Evolutionary conservation across 805 yeast genomes (phyloP).

Genomic region (Candida jianshihensis): DNA sequence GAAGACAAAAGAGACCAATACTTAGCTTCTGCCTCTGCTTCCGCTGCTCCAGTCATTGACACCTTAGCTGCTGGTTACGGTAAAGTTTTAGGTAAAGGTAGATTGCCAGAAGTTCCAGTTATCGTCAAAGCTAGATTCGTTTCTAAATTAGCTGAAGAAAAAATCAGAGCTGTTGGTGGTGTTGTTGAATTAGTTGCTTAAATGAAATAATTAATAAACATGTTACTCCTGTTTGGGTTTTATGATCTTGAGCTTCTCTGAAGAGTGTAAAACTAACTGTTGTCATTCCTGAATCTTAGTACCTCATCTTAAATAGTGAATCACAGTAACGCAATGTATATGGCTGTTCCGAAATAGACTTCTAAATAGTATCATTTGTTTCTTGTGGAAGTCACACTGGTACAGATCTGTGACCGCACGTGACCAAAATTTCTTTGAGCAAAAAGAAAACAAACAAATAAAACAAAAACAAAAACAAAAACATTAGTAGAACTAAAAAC

Average conservation of each 20-base stretch:
- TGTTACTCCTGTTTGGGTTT: conserved; percentile 1
- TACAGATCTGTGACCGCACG: background rate
- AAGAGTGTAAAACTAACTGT: background rate
- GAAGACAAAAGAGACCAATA: conserved; percentile 91
- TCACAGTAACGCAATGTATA: no score
- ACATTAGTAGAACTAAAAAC: no score
- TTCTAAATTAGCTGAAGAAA: conserved; percentile 98
- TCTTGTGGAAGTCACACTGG: background rate
- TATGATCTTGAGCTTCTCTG: background rate
- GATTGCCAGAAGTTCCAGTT: conserved; percentile 96
- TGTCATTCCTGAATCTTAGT: no score
- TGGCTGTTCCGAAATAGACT: no score
- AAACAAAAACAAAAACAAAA: background rate
- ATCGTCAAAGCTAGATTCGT: conserved; percentile 99
- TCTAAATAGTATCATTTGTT: background rate
- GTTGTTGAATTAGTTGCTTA: conserved; percentile 98
- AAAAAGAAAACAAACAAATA: background rate
- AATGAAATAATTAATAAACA: conserved; percentile 18
- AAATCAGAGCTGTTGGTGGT: conserved; percentile 99
- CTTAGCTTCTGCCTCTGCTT: conserved; percentile 74
- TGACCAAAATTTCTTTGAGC: background rate
- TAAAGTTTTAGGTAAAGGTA: conserved; percentile 99
- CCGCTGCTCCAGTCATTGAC: conserved; percentile 98
- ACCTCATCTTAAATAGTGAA: no score
- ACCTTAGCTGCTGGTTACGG: conserved; percentile 99